Percentiles rank a stretch among this genome's conserved stretches.
Evolutionary conservation across 768 basidiomycete genomes (phyloP).

Genomic region (Hypholoma fasciculare): DNA sequence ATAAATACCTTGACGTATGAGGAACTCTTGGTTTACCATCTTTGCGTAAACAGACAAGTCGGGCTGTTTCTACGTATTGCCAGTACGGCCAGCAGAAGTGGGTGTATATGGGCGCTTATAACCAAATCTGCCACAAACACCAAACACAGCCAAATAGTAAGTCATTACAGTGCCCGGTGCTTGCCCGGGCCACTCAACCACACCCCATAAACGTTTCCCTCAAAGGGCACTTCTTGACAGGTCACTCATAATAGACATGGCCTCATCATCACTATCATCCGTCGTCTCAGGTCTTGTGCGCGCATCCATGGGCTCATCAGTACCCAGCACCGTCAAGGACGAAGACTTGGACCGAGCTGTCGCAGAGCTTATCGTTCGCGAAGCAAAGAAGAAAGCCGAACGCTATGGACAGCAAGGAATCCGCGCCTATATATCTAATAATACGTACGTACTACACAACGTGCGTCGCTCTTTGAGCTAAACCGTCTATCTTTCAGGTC

Average conservation of each 20-base stretch:
- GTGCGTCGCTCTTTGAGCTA: not conserved
- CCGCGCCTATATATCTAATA: conserved; percentile 67
- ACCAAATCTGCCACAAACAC: conserved; percentile 1
- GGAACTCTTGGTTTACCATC: no score
- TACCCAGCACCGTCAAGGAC: conserved; percentile 61
- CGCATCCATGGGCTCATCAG: conserved; percentile 72
- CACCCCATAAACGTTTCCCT: not conserved
- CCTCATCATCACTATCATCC: conserved; percentile 69
- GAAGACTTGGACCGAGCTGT: conserved; percentile 92
- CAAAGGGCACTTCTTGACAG: not conserved
- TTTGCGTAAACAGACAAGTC: no score
- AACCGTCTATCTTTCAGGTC: conserved; percentile 36
- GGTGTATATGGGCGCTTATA: not conserved
- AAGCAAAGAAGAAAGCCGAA: conserved; percentile 91
- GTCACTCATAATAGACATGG: not conserved
- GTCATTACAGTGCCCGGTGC: not conserved
- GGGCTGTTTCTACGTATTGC: not conserved
- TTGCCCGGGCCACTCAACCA: not conserved
- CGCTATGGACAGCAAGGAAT: conserved; percentile 77
- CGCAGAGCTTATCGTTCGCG: conserved; percentile 86
- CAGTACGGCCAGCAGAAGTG: not conserved
- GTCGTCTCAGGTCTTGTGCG: conserved; percentile 81
- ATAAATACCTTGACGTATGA: no score
- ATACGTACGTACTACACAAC: conserved; percentile 33
- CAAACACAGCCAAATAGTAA: not conserved